Base-by-base conservation (phyloP, 768 basidiomycete species). In the Termitomyces sp. region DNA sequence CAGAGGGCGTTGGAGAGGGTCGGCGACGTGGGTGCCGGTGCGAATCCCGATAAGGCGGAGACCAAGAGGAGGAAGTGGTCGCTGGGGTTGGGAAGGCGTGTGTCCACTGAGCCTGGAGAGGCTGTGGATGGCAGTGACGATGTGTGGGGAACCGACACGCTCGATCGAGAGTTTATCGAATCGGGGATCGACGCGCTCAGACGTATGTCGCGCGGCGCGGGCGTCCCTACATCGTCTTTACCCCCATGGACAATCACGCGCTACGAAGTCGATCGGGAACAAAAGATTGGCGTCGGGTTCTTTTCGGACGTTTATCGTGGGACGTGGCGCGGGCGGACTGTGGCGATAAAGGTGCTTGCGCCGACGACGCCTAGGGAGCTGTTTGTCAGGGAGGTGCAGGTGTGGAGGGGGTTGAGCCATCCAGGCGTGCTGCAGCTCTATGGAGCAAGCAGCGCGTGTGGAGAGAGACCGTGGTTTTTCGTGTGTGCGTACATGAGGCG, bases 251-350 rank as follows among this genome's bases (percentile, higher is more conserved):
- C 89, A 3, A 90, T 91, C 62, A 91, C 89, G 3, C 73, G 76
- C 51, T 89, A 87, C 63, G 92, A 94, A 70, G 80, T 93, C 35
- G 85, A 87, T 55, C 79, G 83, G 3, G 85, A 85, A 38, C 72
- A 75, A 55, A 80, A 83, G 66, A 84, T 94, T 56, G 86, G 89
- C 4, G 63, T 82, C 19, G 90, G 91, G 0, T 85, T 81, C 70
- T 89, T 91, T 71, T 87, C 87, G 12, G 81, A 86, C 54, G 89
- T 93, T 7, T 91, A 86, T 69, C 75, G 77, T n/a, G 91, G 90
- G 0, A 78, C 70, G 11, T 94, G 91, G 90, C 76, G 81, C 37
- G 79, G 76, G 3, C 75, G 76, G 21, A 74, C 75, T 0, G 89
- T 91, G 7, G 85, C 87, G 3, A 78, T 91, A 75, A 91, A 92